phyloP scores from a whole-genome alignment of 108 stramenopile species.

The Stephanodiscus triporus region DNA sequence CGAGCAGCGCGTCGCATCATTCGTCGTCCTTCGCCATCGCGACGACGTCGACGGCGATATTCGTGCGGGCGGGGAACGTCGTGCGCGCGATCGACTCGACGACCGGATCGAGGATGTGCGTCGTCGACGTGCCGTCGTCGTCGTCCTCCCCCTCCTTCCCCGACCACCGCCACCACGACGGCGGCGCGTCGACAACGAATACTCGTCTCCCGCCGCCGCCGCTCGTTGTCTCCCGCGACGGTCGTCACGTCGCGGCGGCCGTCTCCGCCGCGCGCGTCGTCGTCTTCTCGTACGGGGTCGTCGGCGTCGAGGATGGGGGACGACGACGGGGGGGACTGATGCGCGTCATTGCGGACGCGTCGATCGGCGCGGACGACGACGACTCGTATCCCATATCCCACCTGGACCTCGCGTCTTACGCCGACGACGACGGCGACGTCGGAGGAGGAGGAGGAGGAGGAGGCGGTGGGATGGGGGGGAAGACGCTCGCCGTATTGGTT shows the following conservation, averaged over 20 bases:
- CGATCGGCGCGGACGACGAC: not conserved
- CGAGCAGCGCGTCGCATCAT: not conserved
- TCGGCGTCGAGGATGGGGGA: not conserved
- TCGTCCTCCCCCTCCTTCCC: too few species aligned
- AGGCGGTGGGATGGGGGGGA: not conserved
- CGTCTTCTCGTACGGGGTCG: not conserved
- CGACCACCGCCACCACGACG: too few species aligned
- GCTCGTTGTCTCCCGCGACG: slow-evolving; percentile 2
- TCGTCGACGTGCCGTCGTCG: slow-evolving; percentile 1
- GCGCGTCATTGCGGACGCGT: slow-evolving; percentile 7
- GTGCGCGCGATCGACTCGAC: slow-evolving; percentile 18
- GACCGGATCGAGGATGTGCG: slow-evolving; percentile 31
- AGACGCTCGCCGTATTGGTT: not conserved
- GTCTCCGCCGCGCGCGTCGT: not conserved
- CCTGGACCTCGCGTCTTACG: not conserved
- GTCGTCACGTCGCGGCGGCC: not conserved
- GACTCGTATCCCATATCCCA: too few species aligned
- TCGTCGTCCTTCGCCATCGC: not conserved
- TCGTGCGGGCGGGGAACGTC: slow-evolving; percentile 20
- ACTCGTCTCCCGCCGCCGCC: not conserved
- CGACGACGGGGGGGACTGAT: not conserved
- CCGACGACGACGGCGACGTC: slow-evolving; percentile 6
- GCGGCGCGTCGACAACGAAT: not conserved
- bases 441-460: slow-evolving; percentile 1
- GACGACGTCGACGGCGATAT: slow-evolving; percentile 11